Conservation (phyloP, 2,329 filamentous ascomycete species). For the Microdochium bolleyi region DNA sequence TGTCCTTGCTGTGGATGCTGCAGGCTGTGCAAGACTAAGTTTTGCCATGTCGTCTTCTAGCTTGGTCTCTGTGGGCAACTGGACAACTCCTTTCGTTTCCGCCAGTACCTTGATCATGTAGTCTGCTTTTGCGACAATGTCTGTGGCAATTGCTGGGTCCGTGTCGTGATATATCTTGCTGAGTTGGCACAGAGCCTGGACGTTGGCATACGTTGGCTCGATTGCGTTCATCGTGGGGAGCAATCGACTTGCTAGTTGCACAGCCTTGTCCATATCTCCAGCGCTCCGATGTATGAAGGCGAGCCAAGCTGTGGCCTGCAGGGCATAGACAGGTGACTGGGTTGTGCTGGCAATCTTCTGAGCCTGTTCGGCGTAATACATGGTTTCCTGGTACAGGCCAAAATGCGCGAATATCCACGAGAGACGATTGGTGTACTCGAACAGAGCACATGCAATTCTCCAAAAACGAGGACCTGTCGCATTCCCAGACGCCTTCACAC, state of each 20-base stretch:
- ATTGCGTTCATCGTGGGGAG: constrained; percentile 40
- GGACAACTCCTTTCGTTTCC: constrained; percentile 7
- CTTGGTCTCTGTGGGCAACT: constrained; percentile 10
- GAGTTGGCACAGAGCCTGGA: constrained; percentile 45
- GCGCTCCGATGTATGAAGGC: constrained; percentile 48
- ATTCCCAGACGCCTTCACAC: constrained; percentile 9
- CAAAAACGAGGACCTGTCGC: constrained; percentile 64
- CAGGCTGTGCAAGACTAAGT: constrained; percentile 22
- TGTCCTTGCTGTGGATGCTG: constrained; percentile 8
- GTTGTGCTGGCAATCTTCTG: constrained; percentile 67
- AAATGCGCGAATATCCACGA: constrained; percentile 74
- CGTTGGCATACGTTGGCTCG: constrained; percentile 32
- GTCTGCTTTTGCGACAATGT: constrained; percentile 41
- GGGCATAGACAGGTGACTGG: constrained; percentile 49
- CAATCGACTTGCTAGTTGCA: constrained; percentile 44
- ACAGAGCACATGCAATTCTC: constrained; percentile 67
- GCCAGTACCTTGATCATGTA: constrained; percentile 29
- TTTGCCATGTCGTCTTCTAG: constrained; percentile 28
- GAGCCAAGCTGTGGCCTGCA: constrained; percentile 46
- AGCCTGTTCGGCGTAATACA: constrained; percentile 82
- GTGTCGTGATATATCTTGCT: constrained; percentile 46
- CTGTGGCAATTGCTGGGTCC: constrained; percentile 31
- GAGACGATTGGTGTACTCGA: constrained; percentile 63
- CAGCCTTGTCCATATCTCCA: constrained; percentile 50
- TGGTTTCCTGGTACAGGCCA: constrained; percentile 79